Evolutionary conservation across 73 alveolate species (phyloP).

Genomic region (Tetrahymena borealis): DNA sequence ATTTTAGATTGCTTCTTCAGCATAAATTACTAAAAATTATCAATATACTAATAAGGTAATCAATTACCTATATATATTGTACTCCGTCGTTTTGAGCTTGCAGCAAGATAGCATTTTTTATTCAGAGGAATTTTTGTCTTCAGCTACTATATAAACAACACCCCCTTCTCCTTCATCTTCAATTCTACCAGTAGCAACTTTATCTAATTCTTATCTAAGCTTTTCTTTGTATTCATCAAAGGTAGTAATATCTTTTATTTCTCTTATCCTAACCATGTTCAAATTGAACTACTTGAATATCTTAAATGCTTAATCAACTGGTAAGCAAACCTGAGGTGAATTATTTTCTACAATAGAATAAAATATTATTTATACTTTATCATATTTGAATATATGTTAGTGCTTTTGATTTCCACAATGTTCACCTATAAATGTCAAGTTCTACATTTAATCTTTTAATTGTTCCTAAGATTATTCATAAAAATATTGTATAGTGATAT

Average conservation of each 20-base stretch:
- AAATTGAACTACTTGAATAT: constrained; percentile 62
- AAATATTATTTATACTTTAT: constrained; percentile 64
- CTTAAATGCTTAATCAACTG: constrained; percentile 60
- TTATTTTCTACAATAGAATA: constrained; percentile 88
- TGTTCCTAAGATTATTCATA: constrained; percentile 47
- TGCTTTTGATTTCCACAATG: constrained; percentile 85
- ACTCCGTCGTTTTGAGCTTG: constrained; percentile 86
- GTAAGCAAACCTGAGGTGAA: constrained; percentile 62
- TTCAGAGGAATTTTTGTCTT: background rate
- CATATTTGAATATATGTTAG: constrained; percentile 82
- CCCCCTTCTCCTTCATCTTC: constrained; percentile 91
- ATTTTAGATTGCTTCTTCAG: too few species aligned
- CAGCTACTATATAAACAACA: constrained; percentile 66
- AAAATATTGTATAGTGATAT: too few species aligned
- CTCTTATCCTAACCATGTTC: constrained; percentile 52
- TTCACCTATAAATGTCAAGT: constrained; percentile 87
- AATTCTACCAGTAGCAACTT: constrained; percentile 69
- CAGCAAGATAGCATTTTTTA: constrained; percentile 58
- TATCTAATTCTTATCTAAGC: constrained; percentile 46
- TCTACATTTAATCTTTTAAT: constrained; percentile 62
- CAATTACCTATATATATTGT: constrained; percentile 64
- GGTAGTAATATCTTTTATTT: constrained; percentile 48
- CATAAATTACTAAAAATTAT: too few species aligned
- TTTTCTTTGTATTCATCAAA: constrained; percentile 53
- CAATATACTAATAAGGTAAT: too few species aligned